A percentile compares a stretch with the other conserved stretches of the same genome.
phyloP scores from a whole-genome alignment of 2,329 filamentous ascomycete genomes.

The Talaromyces islandicus region DNA sequence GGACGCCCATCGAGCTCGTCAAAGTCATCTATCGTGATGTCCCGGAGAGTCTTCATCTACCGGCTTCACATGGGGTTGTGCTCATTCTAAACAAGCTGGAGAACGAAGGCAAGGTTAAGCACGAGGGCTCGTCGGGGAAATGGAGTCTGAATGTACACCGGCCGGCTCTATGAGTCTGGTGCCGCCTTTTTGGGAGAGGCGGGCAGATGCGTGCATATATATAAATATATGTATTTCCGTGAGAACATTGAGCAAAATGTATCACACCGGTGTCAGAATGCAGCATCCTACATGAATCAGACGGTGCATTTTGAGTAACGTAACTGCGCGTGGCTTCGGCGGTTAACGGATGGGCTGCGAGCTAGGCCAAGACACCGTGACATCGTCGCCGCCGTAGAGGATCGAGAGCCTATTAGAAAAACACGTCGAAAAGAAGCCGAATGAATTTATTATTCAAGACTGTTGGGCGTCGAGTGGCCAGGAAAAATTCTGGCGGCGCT shows the following conservation, averaged over 20 bases:
- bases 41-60: conserved; percentile 65
- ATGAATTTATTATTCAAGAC: conserved; percentile 10
- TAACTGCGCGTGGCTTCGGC: not conserved
- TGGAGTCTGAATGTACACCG: conserved; percentile 25
- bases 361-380: not conserved
- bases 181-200: not conserved
- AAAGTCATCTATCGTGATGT: conserved; percentile 79
- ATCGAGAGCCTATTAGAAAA: not conserved
- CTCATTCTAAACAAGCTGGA: conserved; percentile 77
- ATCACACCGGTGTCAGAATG: not conserved
- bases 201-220: not conserved
- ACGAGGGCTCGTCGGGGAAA: conserved; percentile 22
- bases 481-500: not conserved
- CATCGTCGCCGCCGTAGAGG: not conserved
- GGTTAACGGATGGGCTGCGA: not conserved
- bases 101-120: conserved; percentile 61
- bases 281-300: not conserved
- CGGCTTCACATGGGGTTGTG: conserved; percentile 68
- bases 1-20: conserved; percentile 77
- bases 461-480: conserved; percentile 6
- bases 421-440: not conserved
- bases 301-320: not conserved
- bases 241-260: not conserved
- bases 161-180: conserved; percentile 21
- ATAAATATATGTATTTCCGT: not conserved